phyloP scores from a whole-genome alignment of 345 rosid species.

The Acer saccharum region DNA sequence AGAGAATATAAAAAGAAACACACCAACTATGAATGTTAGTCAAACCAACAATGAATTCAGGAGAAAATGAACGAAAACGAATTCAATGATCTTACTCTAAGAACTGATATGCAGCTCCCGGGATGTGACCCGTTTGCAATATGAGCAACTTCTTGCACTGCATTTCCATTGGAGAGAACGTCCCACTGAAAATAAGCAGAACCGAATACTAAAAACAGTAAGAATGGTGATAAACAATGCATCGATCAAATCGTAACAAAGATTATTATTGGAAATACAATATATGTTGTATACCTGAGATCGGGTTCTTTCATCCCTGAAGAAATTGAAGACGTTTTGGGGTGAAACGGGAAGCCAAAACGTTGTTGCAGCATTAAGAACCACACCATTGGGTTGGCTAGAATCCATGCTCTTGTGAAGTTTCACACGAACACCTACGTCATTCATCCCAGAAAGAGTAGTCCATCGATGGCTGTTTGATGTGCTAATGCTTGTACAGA shows the following conservation, averaged over 20 bases:
- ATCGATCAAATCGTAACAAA: neutral
- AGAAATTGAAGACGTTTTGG: slow-evolving; percentile 72
- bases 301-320: slow-evolving; percentile 91
- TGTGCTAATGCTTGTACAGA: slow-evolving; percentile 78
- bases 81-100: slow-evolving; percentile 60
- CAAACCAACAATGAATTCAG: neutral
- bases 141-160: slow-evolving; percentile 93
- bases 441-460: slow-evolving; percentile 61
- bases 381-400: slow-evolving; percentile 78
- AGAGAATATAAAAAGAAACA: neutral
- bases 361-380: slow-evolving; percentile 91
- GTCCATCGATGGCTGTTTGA: slow-evolving; percentile 74
- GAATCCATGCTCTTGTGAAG: slow-evolving; percentile 77
- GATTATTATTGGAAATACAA: neutral
- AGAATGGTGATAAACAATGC: neutral
- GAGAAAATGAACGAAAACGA: neutral
- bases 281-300: slow-evolving; percentile 55
- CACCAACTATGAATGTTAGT: neutral
- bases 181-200: slow-evolving; percentile 70
- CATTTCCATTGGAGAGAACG: slow-evolving; percentile 84
- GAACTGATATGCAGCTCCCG: slow-evolving; percentile 91
- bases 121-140: slow-evolving; percentile 87
- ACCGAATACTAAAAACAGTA: slow-evolving; percentile 12
- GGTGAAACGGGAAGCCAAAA: slow-evolving; percentile 90
- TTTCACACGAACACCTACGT: slow-evolving; percentile 79